These are phyloP conservation scores for Lotmaria passim DNA, from an alignment of 208 protist species.

Conservation along the genomic window DNA sequence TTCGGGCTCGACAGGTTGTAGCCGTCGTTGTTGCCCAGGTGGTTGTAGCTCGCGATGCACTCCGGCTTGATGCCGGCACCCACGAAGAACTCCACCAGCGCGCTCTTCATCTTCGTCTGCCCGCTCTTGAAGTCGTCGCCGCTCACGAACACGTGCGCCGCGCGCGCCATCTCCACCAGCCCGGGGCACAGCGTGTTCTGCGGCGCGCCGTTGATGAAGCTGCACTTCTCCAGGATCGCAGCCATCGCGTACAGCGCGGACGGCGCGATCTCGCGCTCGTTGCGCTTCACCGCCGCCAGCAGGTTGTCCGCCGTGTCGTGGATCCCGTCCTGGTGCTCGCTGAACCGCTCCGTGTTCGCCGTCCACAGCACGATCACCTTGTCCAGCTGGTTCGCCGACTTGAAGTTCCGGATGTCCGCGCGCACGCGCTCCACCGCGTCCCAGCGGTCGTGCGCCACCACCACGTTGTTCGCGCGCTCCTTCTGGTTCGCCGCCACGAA, in stretches of 20 bases:
- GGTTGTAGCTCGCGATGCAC: conserved; percentile 91
- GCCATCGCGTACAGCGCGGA: conserved; percentile 97
- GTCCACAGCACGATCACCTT: conserved; percentile 99
- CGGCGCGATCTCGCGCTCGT: conserved; percentile 94
- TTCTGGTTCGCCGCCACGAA: conserved; percentile 99
- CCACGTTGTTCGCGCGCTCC: conserved; percentile 97
- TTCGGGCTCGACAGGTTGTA: conserved; percentile 96
- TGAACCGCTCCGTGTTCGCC: conserved; percentile 99
- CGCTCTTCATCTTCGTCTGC: conserved; percentile 99
- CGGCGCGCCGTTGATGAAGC: conserved; percentile 99
- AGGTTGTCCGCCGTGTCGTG: conserved; percentile 98
- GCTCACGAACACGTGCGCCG: conserved; percentile 92
- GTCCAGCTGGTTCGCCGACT: conserved; percentile 91
- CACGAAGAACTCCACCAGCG: conserved; percentile 98
- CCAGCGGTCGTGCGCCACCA: conserved; percentile 86
- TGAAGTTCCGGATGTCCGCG: conserved; percentile 94
- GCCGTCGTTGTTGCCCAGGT: conserved; percentile 99
- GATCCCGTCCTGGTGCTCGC: conserved; percentile 86
- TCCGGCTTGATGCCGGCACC: conserved; percentile 89
- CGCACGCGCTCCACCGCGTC: conserved; percentile 96
- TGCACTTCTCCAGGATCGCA: conserved; percentile 95
- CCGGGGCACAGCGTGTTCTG: conserved; percentile 99
- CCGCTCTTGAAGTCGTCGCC: conserved; percentile 99
- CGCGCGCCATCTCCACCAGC: conserved; percentile 93
- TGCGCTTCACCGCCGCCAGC: conserved; percentile 85